phyloP scores from a whole-genome alignment of 768 basidiomycete genomes.

The Mycena belliarum region DNA sequence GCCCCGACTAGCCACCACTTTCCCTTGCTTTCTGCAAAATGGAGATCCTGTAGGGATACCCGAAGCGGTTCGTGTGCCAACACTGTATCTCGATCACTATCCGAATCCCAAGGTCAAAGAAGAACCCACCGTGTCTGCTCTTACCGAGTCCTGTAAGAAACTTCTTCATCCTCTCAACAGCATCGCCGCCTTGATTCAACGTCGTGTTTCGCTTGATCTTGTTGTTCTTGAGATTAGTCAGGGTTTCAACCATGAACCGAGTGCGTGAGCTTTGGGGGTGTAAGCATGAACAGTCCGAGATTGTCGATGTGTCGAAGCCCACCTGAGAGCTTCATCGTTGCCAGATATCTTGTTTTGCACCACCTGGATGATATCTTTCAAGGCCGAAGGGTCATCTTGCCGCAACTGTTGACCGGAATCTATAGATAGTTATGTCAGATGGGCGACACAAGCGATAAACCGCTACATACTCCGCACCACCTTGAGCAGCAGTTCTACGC shows the following conservation, averaged over 20 bases:
- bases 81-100: conserved; percentile 44
- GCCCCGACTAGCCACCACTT: conserved; percentile 99
- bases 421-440: conserved; percentile 33
- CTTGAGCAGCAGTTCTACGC: conserved; percentile 86
- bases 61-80: conserved; percentile 84
- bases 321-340: conserved; percentile 56
- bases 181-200: conserved; percentile 71
- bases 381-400: conserved; percentile 85
- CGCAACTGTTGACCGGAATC: conserved; percentile 92
- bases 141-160: conserved; percentile 76
- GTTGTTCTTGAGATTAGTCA: conserved; percentile 91
- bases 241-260: conserved; percentile 93
- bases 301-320: too few species aligned
- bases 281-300: not conserved
- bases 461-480: conserved; percentile 69
- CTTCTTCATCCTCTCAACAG: conserved; percentile 87
- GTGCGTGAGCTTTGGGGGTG: conserved; percentile 72
- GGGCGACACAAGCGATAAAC: not conserved
- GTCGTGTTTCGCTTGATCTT: conserved; percentile 66
- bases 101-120: not conserved
- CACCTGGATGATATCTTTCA: conserved; percentile 87
- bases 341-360: conserved; percentile 72
- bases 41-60: conserved; percentile 83
- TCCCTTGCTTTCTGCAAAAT: conserved; percentile 78
- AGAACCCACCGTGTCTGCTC: conserved; percentile 63